Percentiles rank a stretch among this genome's conserved stretches.
Evolutionary conservation across 345 rosid genomes (phyloP).

Genomic region (Eucalyptus melliodora): DNA sequence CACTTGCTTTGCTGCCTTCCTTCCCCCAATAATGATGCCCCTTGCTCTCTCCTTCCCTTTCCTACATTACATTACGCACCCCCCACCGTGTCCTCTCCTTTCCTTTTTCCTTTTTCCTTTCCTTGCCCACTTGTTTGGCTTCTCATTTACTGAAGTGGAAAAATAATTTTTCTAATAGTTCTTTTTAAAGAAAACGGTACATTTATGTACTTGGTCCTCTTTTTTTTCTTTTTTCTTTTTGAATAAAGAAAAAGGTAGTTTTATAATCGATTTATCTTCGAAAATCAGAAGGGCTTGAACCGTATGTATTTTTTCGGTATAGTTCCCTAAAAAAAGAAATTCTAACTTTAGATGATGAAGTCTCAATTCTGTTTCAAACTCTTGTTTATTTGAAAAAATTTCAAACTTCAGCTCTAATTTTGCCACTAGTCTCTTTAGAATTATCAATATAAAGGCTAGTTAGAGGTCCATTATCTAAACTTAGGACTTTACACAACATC

Average conservation of each 20-base stretch:
- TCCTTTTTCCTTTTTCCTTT: neutral
- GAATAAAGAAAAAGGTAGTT: neutral
- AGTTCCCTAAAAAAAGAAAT: neutral
- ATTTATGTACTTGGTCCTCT: neutral
- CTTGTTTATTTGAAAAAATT: neutral
- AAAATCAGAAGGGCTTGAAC: neutral
- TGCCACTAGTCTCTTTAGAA: neutral
- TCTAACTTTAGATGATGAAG: rapidly evolving
- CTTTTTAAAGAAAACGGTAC: too few relatives aligned
- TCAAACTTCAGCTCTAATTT: neutral
- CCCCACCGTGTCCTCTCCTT: neutral
- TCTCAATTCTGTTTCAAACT: neutral
- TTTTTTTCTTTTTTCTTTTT: neutral
- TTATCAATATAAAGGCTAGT: neutral
- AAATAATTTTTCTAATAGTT: neutral
- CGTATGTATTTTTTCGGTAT: neutral
- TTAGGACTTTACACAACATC: neutral
- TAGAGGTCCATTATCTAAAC: neutral
- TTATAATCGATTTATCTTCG: neutral
- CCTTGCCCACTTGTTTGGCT: neutral
- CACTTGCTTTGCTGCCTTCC: neutral
- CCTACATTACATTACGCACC: neutral
- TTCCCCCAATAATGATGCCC: neutral
- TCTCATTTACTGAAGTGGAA: neutral
- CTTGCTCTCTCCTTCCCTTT: neutral